Evolutionary conservation across 2,329 filamentous ascomycete species (phyloP).

Genomic region (Magnaporthiopsis incrustans): DNA sequence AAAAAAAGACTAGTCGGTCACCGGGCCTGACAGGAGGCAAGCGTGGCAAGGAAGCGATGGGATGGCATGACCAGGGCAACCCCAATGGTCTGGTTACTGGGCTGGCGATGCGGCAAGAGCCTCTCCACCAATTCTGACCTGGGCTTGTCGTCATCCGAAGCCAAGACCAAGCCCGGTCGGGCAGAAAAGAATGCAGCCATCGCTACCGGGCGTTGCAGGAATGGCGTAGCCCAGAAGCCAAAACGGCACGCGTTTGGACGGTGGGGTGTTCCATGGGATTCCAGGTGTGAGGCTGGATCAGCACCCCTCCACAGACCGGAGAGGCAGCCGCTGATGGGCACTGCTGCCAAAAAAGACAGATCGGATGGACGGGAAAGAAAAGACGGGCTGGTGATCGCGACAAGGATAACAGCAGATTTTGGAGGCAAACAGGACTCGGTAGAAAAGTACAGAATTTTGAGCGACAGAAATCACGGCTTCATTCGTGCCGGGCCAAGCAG

Average conservation of each 20-base stretch:
- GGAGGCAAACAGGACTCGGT: background rate
- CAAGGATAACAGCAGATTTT: background rate
- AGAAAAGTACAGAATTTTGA: background rate
- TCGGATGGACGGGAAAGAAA: background rate
- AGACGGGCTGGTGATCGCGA: background rate
- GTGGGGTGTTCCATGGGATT: background rate
- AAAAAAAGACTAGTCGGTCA: background rate
- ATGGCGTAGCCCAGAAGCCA: background rate
- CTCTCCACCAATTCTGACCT: background rate
- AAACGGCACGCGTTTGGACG: background rate
- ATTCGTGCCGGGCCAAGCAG: background rate
- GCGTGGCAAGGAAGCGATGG: background rate
- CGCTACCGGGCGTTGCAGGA: background rate
- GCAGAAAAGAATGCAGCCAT: background rate
- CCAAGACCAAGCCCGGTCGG: background rate
- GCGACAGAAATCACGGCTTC: background rate
- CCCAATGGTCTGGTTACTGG: background rate
- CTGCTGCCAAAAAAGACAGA: too few relatives aligned
- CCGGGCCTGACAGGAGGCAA: background rate
- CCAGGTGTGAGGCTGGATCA: background rate
- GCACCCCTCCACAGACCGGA: background rate
- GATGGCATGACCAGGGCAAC: background rate
- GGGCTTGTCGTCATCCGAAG: background rate
- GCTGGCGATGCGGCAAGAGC: background rate
- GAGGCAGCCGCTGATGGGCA: background rate